Base-by-base conservation (phyloP, 805 yeast species). In the Nakazawaea holstii region DNA sequence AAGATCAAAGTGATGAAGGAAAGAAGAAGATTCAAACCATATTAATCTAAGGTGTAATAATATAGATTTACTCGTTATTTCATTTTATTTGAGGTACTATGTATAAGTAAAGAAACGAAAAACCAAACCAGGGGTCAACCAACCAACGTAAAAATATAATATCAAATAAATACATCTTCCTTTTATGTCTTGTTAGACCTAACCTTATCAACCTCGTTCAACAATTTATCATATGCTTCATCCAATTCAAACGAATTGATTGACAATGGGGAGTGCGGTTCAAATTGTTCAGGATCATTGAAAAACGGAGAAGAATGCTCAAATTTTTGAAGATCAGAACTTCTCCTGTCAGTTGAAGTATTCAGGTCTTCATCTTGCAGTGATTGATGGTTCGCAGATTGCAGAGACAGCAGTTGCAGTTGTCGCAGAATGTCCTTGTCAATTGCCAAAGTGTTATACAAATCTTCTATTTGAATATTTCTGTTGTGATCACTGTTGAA, bases 1-100 rank as follows among this genome's bases (percentile, higher is more conserved):
- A 82, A 82, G 64, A 87, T 94, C 45, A 78, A 77, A 55, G 66
- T 75, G 51, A 81, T 94, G 83, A 87, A 77, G 62, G 90, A 86
- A 54, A 84, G 79, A 72, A 84, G 84, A 62, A 79, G 82, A 60
- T 91, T 92, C 67, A 83, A 82, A 59, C 99, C 98, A 0, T 92
- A 88, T 62, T 85, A 68, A 59, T 54, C 32, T 38, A 46, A 29
- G 35, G 10, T 30, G n/a, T 30, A 10, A 30, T 10, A 10, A 30
- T 4, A 10, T 10, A 30, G 32, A 30, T 30, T 30, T 30, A 10
- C 32, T 30, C 32, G 32, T 30, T 10, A 30, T 30, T 30, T 30
- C 32, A 30, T 30, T 30, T 30, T 10, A 13, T 30, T 35, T 4
- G n/a, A 35, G 4, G 38, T 35, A 5, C 33, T 39, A 27, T 39